Conservation (phyloP, 139 green algal genomes). For the Auxenochlorella pyrenoidosa region DNA sequence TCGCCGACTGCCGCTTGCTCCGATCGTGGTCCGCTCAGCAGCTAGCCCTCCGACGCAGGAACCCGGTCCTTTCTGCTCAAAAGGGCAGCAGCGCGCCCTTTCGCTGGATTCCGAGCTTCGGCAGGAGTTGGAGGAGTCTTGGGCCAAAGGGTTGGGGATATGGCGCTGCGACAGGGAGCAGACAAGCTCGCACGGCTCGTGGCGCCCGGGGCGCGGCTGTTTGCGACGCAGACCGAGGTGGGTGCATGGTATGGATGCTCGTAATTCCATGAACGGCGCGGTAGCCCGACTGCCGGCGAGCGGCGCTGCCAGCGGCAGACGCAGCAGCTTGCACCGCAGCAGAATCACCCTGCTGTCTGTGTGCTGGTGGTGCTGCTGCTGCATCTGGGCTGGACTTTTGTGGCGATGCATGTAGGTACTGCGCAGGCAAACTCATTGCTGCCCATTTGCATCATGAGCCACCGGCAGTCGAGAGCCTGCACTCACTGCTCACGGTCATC, state of each 20-base stretch:
- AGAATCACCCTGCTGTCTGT: too few relatives aligned
- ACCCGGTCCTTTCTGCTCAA: not conserved
- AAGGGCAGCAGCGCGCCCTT: not conserved
- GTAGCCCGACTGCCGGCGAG: not conserved
- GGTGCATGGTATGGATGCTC: not conserved
- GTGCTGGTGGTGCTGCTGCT: too few relatives aligned
- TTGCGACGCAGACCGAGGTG: conserved; percentile 13
- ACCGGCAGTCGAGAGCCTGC: too few relatives aligned
- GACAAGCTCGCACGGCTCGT: conserved; percentile 1
- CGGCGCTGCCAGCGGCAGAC: too few relatives aligned
- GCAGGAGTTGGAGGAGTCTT: not conserved
- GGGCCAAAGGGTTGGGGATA: not conserved
- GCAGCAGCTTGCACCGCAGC: too few relatives aligned
- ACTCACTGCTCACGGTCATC: too few relatives aligned
- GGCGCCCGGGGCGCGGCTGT: not conserved
- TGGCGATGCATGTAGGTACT: too few relatives aligned
- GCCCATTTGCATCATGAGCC: too few relatives aligned
- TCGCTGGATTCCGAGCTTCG: not conserved
- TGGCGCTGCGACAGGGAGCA: not conserved
- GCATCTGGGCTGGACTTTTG: too few relatives aligned
- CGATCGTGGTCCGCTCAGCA: too few relatives aligned
- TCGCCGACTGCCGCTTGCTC: too few relatives aligned
- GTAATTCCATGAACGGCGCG: not conserved
- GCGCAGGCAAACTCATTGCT: too few relatives aligned
- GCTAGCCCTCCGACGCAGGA: not conserved